Percentiles rank a stretch among this genome's conserved stretches.
Evolutionary conservation across 257 asterid genomes (phyloP).

Genomic region (Rauvolfia tetraphylla): DNA sequence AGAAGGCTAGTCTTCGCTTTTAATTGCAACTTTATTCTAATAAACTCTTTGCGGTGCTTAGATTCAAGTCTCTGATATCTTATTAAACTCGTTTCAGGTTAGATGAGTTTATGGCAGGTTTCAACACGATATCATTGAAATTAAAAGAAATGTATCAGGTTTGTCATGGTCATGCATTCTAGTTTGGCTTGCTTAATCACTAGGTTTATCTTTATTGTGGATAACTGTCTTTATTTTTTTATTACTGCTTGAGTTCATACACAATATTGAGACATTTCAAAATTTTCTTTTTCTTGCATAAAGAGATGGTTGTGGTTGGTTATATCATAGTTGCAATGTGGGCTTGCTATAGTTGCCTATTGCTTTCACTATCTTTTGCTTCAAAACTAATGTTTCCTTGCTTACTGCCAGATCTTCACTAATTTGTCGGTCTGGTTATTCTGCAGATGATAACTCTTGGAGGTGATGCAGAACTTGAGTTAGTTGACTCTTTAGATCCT

Average conservation of each 20-base stretch:
- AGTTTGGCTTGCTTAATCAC: too few relatives aligned
- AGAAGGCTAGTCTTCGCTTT: constrained; percentile 45
- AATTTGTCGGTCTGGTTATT: constrained; percentile 17
- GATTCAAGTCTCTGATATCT: neutral
- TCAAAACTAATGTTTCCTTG: neutral
- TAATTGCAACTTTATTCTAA: neutral
- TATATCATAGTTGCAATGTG: neutral
- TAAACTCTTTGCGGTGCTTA: neutral
- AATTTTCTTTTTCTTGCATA: too few relatives aligned
- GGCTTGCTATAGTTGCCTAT: neutral
- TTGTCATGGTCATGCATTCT: constrained; percentile 2
- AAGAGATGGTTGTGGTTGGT: neutral
- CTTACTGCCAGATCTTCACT: neutral
- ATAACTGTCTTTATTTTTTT: neutral
- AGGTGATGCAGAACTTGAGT: constrained; percentile 96
- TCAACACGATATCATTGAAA: constrained; percentile 85
- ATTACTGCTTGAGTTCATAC: neutral
- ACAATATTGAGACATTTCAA: neutral
- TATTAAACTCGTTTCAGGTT: constrained; percentile 47
- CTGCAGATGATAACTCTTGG: constrained; percentile 94
- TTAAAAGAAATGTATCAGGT: constrained; percentile 99
- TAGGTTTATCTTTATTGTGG: neutral
- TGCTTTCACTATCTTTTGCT: neutral
- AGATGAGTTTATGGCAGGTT: constrained; percentile 97
- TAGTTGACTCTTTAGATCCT: constrained; percentile 96